Base-by-base conservation (phyloP, 805 yeast species). In the Torulaspora franciscae region DNA sequence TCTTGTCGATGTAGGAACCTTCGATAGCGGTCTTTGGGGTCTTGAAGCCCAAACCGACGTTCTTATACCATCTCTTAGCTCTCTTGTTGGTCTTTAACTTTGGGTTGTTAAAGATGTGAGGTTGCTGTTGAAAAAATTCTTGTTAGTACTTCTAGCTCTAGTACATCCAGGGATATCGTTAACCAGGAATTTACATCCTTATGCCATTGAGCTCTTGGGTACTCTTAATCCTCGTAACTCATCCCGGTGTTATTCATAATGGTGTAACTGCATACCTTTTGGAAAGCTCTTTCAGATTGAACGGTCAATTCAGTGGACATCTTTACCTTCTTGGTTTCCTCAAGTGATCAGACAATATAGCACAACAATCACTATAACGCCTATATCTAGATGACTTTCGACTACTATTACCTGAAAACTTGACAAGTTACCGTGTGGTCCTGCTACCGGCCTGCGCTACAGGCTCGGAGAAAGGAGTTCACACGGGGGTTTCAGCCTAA, bases 241-340 rank as follows among this genome's bases (percentile, higher is more conserved):
- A 30, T 32, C 35, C 32, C 37, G 24, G 30, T 14, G 10, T 9
- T 32, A 6, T 23, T 30, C n/a, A 10, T 39, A 11, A 15, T 28
- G 24, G 11, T 22, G 23, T 33, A 10, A 14, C 29, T 43, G 75
- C 95, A 73, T 80, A 87, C 95, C 95, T 93, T 93, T 84, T 93
- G 99, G 96, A 85, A 93, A 89, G 99, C 99, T 80, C 95, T 91
- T 84, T 93, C 99, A 74, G 97, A 85, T 85, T 93, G 99, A 81
- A 93, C 99, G 76, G 96, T 91, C 81, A 93, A 88, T 84, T 93
- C 99, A 77, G 98, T 85, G 74, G 98, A 95, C 98, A 91, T 93
- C 79, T 79, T 80, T 67, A 53, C 58, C 55, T 61, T 56, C 61
- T 58, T 61, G 54, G 49, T 47, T 46, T 49, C 51, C 48, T 47